Evolutionary conservation across 73 alveolate species (phyloP), one percentile per base, ranked within the genome.

Genomic region (Paraurostyla sp.): DNA sequence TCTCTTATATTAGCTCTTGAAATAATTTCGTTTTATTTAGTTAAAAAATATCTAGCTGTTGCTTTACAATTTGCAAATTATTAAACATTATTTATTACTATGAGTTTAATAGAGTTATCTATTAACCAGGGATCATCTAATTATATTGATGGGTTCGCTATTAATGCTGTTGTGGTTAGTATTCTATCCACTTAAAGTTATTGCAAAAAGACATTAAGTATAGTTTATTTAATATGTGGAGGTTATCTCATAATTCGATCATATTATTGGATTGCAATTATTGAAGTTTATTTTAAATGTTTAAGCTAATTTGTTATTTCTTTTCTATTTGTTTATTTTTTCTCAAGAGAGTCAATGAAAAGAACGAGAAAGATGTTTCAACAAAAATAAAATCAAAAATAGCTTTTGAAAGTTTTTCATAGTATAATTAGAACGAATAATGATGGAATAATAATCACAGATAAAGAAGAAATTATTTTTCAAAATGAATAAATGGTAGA

Each of bases 391-490:
- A 35, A 71, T 40, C 27, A 71, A 42, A 32, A 23, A 71, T 42
- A 71, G 27, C 9, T 71, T 11, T 4, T 71, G 9, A 40, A 30
- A n/a, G 48, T 71, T 18, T 38, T 71, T 71, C 13, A 23, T 4
- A 33, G 27, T 42, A 23, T 71, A 6, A n/a, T 71, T 6, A 35
- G 38, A 42, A 40, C 63, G 7, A 4, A 38, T 42, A 71, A 71
- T 33, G 85, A 71, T 42, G 85, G 85, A 25, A 71, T 71, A 6
- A 33, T 41, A n/a, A 71, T 71, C 11, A 71, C 85, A 11, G 15
- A 71, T 4, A 38, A 25, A 25, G 85, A 71, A 42, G 42, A 33
- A 11, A 23, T 71, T 13, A 36, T 71, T 23, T 71, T 27, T 35
- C 42, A 71, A 3, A 71, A 71, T 71, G 15, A 71, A n/a, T 16